phyloP scores from a whole-genome alignment of 306 rosid genomes.

The Vachellia pachyceras region DNA sequence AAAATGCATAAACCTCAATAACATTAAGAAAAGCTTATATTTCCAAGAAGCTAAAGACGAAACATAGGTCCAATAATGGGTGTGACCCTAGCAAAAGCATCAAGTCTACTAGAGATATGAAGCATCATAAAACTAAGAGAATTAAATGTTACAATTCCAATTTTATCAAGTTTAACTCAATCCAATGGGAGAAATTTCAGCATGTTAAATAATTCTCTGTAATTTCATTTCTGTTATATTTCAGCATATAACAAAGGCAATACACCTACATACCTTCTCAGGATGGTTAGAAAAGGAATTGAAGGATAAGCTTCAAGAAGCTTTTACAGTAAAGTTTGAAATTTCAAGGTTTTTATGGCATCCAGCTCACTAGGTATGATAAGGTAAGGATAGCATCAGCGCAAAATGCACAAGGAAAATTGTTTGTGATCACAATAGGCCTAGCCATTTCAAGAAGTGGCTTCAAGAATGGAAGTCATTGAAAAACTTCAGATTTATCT shows the following conservation, averaged over 20 bases:
- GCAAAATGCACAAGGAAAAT: neutral
- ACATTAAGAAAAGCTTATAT: conserved; percentile 21
- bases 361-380: neutral
- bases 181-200: neutral
- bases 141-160: conserved; percentile 11
- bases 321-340: neutral
- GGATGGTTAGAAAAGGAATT: neutral
- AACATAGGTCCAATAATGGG: neutral
- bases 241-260: neutral
- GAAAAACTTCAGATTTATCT: neutral
- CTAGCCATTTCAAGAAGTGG: neutral
- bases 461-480: neutral
- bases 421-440: neutral
- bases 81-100: neutral
- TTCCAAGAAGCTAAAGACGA: neutral
- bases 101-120: neutral
- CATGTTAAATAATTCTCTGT: conserved; percentile 18
- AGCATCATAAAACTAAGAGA: too few relatives aligned
- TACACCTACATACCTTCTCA: neutral
- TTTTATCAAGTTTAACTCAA: conserved; percentile 22
- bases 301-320: neutral
- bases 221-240: too few relatives aligned
- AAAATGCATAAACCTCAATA: conserved; percentile 9
- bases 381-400: neutral
- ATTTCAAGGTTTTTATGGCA: neutral